Conservation (phyloP, 164 flowering plant genomes). For the Buxus sempervirens region DNA sequence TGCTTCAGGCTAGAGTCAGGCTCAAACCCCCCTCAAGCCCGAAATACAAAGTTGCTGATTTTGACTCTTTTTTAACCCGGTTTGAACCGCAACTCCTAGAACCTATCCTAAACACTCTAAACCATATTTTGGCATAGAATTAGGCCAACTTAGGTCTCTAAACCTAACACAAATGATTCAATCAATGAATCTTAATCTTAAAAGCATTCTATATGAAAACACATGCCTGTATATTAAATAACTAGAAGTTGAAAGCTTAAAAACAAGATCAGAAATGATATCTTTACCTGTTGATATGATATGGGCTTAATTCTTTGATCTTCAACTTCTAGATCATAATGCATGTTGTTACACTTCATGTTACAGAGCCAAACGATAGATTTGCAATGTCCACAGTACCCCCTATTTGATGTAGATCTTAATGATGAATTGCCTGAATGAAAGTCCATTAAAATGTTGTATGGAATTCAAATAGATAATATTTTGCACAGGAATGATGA, state of each 20-base stretch:
- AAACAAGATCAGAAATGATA: not conserved
- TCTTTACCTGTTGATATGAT: slow-evolving; percentile 49
- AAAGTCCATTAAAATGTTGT: slow-evolving; percentile 1
- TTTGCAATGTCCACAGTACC: slow-evolving; percentile 56
- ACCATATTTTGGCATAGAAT: too few relatives aligned
- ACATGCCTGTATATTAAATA: too few relatives aligned
- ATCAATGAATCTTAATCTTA: not conserved
- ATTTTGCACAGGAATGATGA: not conserved
- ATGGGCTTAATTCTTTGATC: slow-evolving; percentile 41
- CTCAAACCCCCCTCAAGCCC: too few relatives aligned
- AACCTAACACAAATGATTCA: too few relatives aligned
- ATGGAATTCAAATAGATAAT: not conserved
- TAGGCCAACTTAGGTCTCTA: too few relatives aligned
- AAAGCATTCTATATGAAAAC: not conserved
- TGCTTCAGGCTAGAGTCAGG: too few relatives aligned
- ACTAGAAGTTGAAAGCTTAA: not conserved
- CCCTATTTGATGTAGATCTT: slow-evolving; percentile 44
- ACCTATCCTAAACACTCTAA: too few relatives aligned
- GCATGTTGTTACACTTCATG: slow-evolving; percentile 38
- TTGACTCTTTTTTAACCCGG: too few relatives aligned
- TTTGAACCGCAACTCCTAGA: too few relatives aligned
- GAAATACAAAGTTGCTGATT: too few relatives aligned
- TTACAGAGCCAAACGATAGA: slow-evolving; percentile 62
- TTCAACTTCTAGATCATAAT: slow-evolving; percentile 12
- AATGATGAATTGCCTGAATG: slow-evolving; percentile 36